Conservation (phyloP, 2,329 filamentous ascomycete genomes). For the Calonectria montana region DNA sequence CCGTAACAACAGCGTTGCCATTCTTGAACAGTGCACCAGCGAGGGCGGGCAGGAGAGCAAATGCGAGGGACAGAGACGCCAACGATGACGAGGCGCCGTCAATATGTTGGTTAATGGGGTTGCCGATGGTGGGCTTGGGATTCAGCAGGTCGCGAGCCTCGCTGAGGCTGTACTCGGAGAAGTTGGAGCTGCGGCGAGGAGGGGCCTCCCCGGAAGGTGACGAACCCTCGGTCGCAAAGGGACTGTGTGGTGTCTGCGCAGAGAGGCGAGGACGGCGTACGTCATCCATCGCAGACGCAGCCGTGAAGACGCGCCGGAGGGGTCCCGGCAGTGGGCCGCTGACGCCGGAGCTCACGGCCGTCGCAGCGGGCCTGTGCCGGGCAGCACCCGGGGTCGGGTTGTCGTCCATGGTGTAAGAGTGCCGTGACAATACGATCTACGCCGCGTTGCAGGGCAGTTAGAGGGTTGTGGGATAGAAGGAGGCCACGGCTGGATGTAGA, state of each 20-base stretch:
- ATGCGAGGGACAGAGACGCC: constrained; percentile 83
- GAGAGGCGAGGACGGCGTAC: constrained; percentile 54
- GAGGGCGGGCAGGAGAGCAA: constrained; percentile 88
- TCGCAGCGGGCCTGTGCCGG: constrained; percentile 25
- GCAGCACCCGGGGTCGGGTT: constrained; percentile 26
- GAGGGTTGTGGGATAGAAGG: constrained; percentile 15
- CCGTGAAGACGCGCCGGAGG: constrained; percentile 16
- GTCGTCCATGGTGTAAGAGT: constrained; percentile 30
- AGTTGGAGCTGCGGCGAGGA: constrained; percentile 78
- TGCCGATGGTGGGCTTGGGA: constrained; percentile 51
- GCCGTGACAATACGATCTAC: constrained; percentile 12
- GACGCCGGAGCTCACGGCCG: constrained; percentile 30
- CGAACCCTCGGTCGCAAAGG: constrained; percentile 28
- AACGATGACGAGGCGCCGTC: constrained; percentile 72
- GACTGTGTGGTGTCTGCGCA: constrained; percentile 31
- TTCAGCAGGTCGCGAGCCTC: constrained; percentile 78
- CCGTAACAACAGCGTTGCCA: constrained; percentile 85
- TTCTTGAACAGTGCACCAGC: constrained; percentile 87
- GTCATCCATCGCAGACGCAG: constrained; percentile 53
- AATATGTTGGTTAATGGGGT: constrained; percentile 40
- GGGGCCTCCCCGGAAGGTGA: constrained; percentile 42
- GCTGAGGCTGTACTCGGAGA: constrained; percentile 80
- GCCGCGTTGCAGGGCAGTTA: constrained; percentile 11
- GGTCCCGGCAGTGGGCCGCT: constrained; percentile 36
- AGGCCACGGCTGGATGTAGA: constrained; percentile 11